Base-by-base conservation (phyloP, 139 green algal species). In the Axilococcus clingmanii region DNA sequence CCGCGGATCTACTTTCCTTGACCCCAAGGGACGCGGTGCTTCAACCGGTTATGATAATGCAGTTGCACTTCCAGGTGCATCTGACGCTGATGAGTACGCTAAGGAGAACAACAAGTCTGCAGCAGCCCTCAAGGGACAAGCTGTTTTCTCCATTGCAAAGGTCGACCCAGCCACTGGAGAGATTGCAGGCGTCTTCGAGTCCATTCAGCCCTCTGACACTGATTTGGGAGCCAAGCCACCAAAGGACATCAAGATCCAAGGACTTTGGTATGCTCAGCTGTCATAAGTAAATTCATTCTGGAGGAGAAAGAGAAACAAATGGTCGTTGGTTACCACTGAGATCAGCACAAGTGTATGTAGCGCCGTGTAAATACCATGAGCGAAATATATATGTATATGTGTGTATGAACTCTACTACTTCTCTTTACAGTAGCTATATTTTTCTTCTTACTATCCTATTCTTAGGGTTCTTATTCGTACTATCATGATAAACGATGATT, bases 221-320 rank as follows among this genome's bases (percentile, higher is more conserved):
- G 92, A 99, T 65, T 72, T 99, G 60, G 92, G 92, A 35, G 76
- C 92, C 62, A 97, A 99, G 84, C 78, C 75, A 30, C 88, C 92
- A 57, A 99, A 99, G 84, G 92, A 99, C 48, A 70, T 99, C 12
- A 99, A 99, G 83, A 93, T 99, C 75, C 89, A 84, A 5, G 92
- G 92, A 58, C 63, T 96, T 25, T 98, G 92, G 81, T 94, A 93
- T 49, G 82, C 55, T 24, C 80, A 88, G 69, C 57, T 91, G 19
- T 57, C 49, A 32, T 57, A 46, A 57, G 9, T 38, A n/a, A n/a
- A n/a, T n/a, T n/a, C n/a, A n/a, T n/a, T n/a, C n/a, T n/a, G n/a
- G n/a, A n/a, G n/a, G n/a, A n/a, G n/a, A n/a, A n/a, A n/a, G n/a
- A n/a, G n/a, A n/a, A n/a, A n/a, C n/a, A n/a, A n/a, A n/a, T n/a